Base-by-base conservation (phyloP, 2,329 filamentous ascomycete genomes). In the Rhynchosporium agropyri region DNA sequence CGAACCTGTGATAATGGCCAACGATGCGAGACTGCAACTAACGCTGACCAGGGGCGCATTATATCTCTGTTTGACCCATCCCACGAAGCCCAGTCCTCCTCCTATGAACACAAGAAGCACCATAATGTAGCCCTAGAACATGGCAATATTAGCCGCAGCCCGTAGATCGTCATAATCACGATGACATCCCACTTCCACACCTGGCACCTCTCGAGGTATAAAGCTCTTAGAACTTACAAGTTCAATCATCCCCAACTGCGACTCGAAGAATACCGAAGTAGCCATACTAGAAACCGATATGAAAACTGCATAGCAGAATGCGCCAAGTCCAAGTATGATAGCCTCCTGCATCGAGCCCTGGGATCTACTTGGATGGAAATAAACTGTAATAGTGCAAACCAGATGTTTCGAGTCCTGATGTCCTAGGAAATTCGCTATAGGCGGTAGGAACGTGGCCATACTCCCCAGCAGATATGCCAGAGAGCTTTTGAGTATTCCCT, bases 261-360 rank as follows among this genome's bases (percentile, higher is more conserved):
- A 82, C 60, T 89, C 89, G 67, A 96, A 91, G 65, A 93, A 84
- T 51, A 92, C 88, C 2, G 91, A 91, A 2, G 94, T 85, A n/a
- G 84, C 89, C 94, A 97, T 97, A 71, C 92, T 95, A 49, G 91
- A 82, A 60, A 95, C 83, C 5, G 89, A 91, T 43, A 97, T 80
- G 45, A 92, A 79, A 40, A 87, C 84, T 2, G 89, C 88, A 74
- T 96, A 98, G 43, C 87, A 77, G 64, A 97, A 91, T 1, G 92
- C 93, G 40, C 89, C 80, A 43, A 90, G 77, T 5, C 91, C 91
- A 63, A 95, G 86, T 40, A 93, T 77, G 10, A 89, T 84, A 3
- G 92, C 93, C 76, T 97, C 91, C 63, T 91, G 84, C 92, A 97
- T 97, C 68, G 90, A 95, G 0, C 94, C 94, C 31, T 88, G 85